Base-by-base conservation (phyloP, 1,139 yeast genomes). In the Magnusiomyces suaveolens region DNA sequence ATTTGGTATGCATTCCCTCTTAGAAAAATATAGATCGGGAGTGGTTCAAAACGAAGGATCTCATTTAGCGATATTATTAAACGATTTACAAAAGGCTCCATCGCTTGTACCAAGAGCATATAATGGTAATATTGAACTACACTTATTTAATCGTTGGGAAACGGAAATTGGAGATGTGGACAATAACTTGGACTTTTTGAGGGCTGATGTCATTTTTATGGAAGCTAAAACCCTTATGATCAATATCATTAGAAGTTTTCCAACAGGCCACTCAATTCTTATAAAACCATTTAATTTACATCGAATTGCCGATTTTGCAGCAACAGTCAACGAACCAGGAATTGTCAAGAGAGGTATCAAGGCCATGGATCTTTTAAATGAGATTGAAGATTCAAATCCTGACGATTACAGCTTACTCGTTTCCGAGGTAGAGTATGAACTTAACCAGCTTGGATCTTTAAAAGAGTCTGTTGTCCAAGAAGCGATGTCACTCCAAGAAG, bases 191-290 rank as follows among this genome's bases (percentile, higher is more conserved):
- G 72, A 69, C 51, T 62, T 68, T 54, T 60, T 69, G 41, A 63
- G 70, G n/a, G 66, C 70, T 0, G 73, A 71, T 56, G 67, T 70
- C 48, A 62, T 69, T 8, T 70, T 70, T 54, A 67, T 69, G 69
- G 74, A 72, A 52, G 68, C 71, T 21, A 71, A 71, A 60, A 62
- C 73, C 6, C 60, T 69, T 18, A 63, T 72, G 62, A 68, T 70
- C 29, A 72, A 71, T 54, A 69, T 71, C 26, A 66, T 71, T 33
- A 64, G 74, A 20, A 67, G 72, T 2, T 64, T 70, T 52, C 74
- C 73, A 1, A 60, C 66, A 0, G 66, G 65, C 10, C 67, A 66
- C 51, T 59, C 64, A 8, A 62, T 65, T 26, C 57, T 66, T 10
- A 59, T 58, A 4, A 57, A 63, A 18, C 72, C 72, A n/a, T 57